These are phyloP conservation scores for Coniella vitis DNA, from an alignment of 2,329 filamentous ascomycete genomes.

Conservation along the genomic window DNA sequence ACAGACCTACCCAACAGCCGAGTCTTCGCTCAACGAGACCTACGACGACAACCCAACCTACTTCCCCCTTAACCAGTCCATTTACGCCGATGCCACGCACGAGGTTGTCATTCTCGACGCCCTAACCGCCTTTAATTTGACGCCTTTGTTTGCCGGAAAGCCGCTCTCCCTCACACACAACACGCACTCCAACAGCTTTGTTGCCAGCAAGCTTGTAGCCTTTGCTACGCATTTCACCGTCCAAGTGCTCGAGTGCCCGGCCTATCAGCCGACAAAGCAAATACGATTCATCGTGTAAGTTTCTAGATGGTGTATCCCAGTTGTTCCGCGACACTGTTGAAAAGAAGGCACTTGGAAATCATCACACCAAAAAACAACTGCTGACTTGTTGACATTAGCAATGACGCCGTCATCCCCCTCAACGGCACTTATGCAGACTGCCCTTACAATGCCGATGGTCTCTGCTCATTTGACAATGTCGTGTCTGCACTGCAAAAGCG, in stretches of 20 bases:
- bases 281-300: slow-evolving; percentile 28
- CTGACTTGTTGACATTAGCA: slow-evolving; percentile 18
- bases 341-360: background rate
- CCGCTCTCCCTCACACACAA: slow-evolving; percentile 20
- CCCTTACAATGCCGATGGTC: slow-evolving; percentile 21
- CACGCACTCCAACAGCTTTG: slow-evolving; percentile 21
- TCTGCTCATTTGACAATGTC: slow-evolving; percentile 27
- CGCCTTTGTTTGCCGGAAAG: slow-evolving; percentile 24
- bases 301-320: slow-evolving; percentile 26
- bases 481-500: slow-evolving; percentile 24
- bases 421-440: slow-evolving; percentile 24
- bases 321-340: too few relatives aligned
- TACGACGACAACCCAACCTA: slow-evolving; percentile 34
- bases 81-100: slow-evolving; percentile 36
- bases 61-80: slow-evolving; percentile 36
- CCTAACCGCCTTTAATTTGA: slow-evolving; percentile 27
- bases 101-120: slow-evolving; percentile 31
- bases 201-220: slow-evolving; percentile 26
- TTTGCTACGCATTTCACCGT: slow-evolving; percentile 27
- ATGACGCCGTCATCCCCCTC: slow-evolving; percentile 27
- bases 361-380: background rate
- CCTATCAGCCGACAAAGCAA: slow-evolving; percentile 26
- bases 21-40: slow-evolving; percentile 25
- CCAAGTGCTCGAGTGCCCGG: slow-evolving; percentile 27
- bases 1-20: slow-evolving; percentile 22